These are phyloP conservation scores for Apiotrichum veenhuisii DNA, from an alignment of 1,284 basidiomycete species.

Conservation along the genomic window DNA sequence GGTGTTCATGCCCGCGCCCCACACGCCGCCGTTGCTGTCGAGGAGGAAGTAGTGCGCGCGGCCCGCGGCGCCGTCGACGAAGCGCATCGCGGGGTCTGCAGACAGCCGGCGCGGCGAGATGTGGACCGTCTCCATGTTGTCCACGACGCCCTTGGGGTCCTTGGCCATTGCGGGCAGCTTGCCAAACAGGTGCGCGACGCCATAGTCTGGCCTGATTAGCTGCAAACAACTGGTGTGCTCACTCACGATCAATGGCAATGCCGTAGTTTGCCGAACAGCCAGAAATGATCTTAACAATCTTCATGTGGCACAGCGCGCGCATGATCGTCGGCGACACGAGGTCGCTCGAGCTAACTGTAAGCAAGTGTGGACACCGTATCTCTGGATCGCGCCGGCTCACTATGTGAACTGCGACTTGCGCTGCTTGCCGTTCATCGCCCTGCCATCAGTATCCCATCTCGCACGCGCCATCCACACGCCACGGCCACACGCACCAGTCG, in stretches of 20 bases:
- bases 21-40: slow-evolving; percentile 73
- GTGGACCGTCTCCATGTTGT: slow-evolving; percentile 66
- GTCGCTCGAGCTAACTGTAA: slow-evolving; percentile 53
- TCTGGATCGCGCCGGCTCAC: background rate
- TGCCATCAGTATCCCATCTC: background rate
- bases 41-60: slow-evolving; percentile 77
- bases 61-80: slow-evolving; percentile 77
- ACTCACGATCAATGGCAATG: slow-evolving; percentile 60
- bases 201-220: slow-evolving; percentile 53
- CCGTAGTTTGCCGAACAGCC: slow-evolving; percentile 63
- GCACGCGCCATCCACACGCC: background rate
- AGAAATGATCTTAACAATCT: slow-evolving; percentile 65
- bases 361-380: background rate
- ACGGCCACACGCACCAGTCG: slow-evolving; percentile 25
- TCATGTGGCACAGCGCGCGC: slow-evolving; percentile 77
- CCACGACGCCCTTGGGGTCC: slow-evolving; percentile 50
- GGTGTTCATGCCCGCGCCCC: slow-evolving; percentile 77
- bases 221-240: background rate
- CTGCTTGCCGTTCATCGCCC: slow-evolving; percentile 7
- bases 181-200: slow-evolving; percentile 81
- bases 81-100: slow-evolving; percentile 59
- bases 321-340: slow-evolving; percentile 80
- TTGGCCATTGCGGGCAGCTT: slow-evolving; percentile 65
- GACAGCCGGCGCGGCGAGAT: slow-evolving; percentile 63
- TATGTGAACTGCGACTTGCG: background rate